phyloP scores from a whole-genome alignment of 306 rosid genomes.

The Lathyrus oleraceus region DNA sequence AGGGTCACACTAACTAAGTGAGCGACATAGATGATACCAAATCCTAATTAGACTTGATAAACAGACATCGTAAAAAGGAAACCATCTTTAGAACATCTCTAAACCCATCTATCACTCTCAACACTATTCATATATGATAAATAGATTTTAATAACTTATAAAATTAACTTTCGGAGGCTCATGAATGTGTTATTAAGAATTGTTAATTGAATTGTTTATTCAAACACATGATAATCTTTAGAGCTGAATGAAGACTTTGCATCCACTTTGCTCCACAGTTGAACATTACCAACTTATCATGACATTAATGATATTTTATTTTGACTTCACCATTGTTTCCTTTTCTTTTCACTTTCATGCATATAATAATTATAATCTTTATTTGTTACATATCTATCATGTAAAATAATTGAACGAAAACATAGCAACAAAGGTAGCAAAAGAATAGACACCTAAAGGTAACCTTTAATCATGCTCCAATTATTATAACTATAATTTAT shows the following conservation, averaged over 20 bases:
- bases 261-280: conserved; percentile 30
- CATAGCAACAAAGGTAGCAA: neutral
- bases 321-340: conserved; percentile 24
- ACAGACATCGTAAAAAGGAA: no score
- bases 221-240: conserved; percentile 21
- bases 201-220: conserved; percentile 24
- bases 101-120: no score
- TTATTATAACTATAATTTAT: conserved; percentile 11
- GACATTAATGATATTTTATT: conserved; percentile 36
- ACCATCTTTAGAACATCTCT: no score
- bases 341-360: conserved; percentile 38
- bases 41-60: no score
- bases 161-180: conserved; percentile 19
- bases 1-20: no score
- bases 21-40: no score
- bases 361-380: conserved; percentile 13
- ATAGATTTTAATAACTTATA: neutral
- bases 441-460: conserved; percentile 31
- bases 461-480: conserved; percentile 26
- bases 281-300: conserved; percentile 33
- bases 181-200: conserved; percentile 24
- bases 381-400: conserved; percentile 40
- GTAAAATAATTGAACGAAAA: conserved; percentile 37
- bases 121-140: no score
- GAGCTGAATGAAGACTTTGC: conserved; percentile 31